These are phyloP conservation scores for Coix lacrymajobi DNA, from an alignment of 176 grass and related monocot species.

Conservation along the genomic window DNA sequence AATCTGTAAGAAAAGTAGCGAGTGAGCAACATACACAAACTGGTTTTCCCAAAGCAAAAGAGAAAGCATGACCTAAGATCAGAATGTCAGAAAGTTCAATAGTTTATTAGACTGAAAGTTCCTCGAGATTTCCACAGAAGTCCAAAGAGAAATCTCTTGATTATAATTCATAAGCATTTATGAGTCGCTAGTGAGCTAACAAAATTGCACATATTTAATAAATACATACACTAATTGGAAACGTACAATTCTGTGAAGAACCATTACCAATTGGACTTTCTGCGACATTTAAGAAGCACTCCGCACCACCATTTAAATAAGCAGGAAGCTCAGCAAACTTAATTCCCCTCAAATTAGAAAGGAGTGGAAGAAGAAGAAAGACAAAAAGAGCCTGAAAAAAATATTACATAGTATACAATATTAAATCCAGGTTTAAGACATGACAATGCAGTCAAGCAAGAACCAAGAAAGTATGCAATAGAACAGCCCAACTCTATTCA, in stretches of 20 bases:
- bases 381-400: slow-evolving; percentile 84
- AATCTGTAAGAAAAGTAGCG: slow-evolving; percentile 46
- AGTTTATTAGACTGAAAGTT: neutral
- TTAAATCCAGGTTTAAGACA: slow-evolving; percentile 7
- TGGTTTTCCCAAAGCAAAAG: neutral
- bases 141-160: neutral
- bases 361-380: slow-evolving; percentile 77
- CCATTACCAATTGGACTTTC: slow-evolving; percentile 64
- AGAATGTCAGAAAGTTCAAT: neutral
- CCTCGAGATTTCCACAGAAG: neutral
- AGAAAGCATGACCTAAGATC: neutral
- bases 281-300: slow-evolving; percentile 81
- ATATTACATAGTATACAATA: neutral
- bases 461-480: neutral
- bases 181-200: neutral
- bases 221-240: neutral
- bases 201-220: neutral
- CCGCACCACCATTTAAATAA: slow-evolving; percentile 71
- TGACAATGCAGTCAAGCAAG: neutral
- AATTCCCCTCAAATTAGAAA: slow-evolving; percentile 91
- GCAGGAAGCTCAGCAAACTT: slow-evolving; percentile 75
- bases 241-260: slow-evolving; percentile 1
- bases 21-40: neutral
- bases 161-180: neutral
- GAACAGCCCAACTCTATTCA: neutral